Evolutionary conservation across 2,329 filamentous ascomycete genomes (phyloP).

Genomic region (Passalora sequoiae): DNA sequence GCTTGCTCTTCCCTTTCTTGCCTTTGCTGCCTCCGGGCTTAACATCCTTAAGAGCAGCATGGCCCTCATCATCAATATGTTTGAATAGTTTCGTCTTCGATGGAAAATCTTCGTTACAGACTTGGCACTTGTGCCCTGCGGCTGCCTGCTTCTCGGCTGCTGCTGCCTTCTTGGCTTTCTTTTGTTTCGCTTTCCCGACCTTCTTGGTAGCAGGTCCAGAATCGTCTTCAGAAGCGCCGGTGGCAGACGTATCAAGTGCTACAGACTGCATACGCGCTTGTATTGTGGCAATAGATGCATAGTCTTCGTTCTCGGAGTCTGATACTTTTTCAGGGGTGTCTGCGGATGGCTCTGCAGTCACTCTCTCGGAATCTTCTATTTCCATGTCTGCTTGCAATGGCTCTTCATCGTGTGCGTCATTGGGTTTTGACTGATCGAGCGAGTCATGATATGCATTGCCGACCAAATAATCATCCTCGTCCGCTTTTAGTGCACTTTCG

Average conservation of each 20-base stretch:
- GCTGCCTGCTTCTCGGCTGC: conserved; percentile 20
- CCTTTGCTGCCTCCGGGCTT: conserved; percentile 17
- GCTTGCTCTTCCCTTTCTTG: conserved; percentile 31
- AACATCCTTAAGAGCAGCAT: conserved; percentile 45
- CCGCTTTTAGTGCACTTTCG: conserved; percentile 16
- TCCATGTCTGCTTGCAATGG: background rate
- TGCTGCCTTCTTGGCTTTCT: conserved; percentile 42
- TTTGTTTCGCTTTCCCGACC: conserved; percentile 46
- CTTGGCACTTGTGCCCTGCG: conserved; percentile 62
- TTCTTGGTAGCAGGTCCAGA: conserved; percentile 31
- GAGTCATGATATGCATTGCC: conserved; percentile 2
- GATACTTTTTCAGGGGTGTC: conserved; percentile 8
- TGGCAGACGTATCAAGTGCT: conserved; percentile 9
- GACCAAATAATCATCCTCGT: conserved; percentile 3
- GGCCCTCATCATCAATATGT: conserved; percentile 58
- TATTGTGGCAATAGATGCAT: conserved; percentile 40
- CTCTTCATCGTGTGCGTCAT: conserved; percentile 2
- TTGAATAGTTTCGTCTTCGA: conserved; percentile 68
- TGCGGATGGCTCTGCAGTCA: background rate
- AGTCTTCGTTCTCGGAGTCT: conserved; percentile 36
- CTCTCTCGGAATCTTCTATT: background rate
- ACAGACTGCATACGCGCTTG: conserved; percentile 36
- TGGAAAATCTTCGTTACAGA: conserved; percentile 72
- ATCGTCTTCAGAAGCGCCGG: conserved; percentile 21
- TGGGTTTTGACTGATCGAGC: conserved; percentile 3